These are phyloP conservation scores for Suillus sp. DNA, from an alignment of 768 basidiomycete species.

Conservation along the genomic window DNA sequence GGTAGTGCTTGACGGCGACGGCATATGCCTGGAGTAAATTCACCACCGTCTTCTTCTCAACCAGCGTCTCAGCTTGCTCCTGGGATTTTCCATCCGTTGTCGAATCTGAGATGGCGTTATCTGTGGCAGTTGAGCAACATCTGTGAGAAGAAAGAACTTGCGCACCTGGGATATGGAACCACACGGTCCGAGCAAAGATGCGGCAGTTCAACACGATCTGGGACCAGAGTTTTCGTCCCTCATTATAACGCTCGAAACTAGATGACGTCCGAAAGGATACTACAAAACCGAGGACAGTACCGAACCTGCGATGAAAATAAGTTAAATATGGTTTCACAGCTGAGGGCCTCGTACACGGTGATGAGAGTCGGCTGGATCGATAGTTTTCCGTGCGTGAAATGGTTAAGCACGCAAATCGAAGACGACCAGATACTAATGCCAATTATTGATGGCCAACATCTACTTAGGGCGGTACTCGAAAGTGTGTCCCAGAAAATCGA, in stretches of 20 bases:
- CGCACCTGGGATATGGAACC: conserved; percentile 68
- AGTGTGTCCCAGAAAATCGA: neutral
- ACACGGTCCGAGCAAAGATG: conserved; percentile 61
- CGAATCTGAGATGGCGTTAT: too few relatives aligned
- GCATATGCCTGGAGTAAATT: conserved; percentile 68
- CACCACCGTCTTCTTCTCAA: conserved; percentile 72
- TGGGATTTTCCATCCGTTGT: too few relatives aligned
- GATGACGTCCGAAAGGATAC: conserved; percentile 72
- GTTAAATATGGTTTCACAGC: conserved; percentile 21
- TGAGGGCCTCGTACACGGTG: conserved; percentile 55
- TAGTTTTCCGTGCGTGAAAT: conserved; percentile 42
- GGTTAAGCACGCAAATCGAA: conserved; percentile 52
- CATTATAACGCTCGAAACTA: conserved; percentile 74
- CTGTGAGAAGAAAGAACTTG: conserved; percentile 14
- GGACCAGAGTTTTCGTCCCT: conserved; percentile 68
- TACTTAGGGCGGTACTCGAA: conserved; percentile 26
- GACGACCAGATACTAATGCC: conserved; percentile 66
- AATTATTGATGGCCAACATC: conserved; percentile 53
- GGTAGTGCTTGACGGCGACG: conserved; percentile 71
- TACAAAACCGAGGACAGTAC: conserved; percentile 76
- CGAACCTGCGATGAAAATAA: conserved; percentile 36
- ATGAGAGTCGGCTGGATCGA: conserved; percentile 54
- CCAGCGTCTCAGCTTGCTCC: too few relatives aligned
- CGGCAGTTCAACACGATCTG: conserved; percentile 57
- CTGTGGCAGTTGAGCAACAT: conserved; percentile 16